Conservation (phyloP, 345 rosid genomes). For the Punica granatum region DNA sequence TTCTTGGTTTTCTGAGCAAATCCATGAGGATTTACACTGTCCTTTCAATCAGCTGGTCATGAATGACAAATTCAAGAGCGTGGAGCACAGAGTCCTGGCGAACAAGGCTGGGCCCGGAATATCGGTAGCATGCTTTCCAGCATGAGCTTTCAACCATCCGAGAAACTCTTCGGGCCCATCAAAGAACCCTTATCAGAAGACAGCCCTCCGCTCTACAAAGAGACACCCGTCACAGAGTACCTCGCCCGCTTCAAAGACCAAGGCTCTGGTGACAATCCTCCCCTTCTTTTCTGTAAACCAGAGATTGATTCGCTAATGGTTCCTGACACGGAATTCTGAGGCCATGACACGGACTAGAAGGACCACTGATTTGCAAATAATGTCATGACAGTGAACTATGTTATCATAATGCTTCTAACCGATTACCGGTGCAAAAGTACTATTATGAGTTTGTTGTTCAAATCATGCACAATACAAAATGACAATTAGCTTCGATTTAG, state of each 20-base stretch:
- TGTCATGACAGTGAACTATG: too few relatives aligned
- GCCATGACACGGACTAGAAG: too few relatives aligned
- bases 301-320: too few relatives aligned
- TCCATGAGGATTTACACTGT: background rate
- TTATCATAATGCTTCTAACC: too few relatives aligned
- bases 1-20: background rate
- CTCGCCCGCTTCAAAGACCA: conserved; percentile 5
- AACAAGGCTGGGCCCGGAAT: conserved; percentile 20
- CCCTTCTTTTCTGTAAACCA: too few relatives aligned
- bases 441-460: too few relatives aligned
- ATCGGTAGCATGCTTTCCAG: conserved; percentile 31
- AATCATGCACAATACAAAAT: too few relatives aligned
- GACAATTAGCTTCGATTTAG: too few relatives aligned
- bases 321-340: too few relatives aligned
- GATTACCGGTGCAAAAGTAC: too few relatives aligned
- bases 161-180: conserved; percentile 21
- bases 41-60: conserved; percentile 19
- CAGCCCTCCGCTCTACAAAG: conserved; percentile 27
- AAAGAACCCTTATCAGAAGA: conserved; percentile 26
- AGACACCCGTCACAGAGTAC: conserved; percentile 18
- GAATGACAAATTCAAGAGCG: conserved; percentile 21
- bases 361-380: too few relatives aligned
- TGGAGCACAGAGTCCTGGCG: conserved; percentile 27
- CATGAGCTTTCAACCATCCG: conserved; percentile 1
- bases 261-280: conserved; percentile 9